phyloP scores from a whole-genome alignment of 83 land plant genomes.

The Thuja plicata region DNA sequence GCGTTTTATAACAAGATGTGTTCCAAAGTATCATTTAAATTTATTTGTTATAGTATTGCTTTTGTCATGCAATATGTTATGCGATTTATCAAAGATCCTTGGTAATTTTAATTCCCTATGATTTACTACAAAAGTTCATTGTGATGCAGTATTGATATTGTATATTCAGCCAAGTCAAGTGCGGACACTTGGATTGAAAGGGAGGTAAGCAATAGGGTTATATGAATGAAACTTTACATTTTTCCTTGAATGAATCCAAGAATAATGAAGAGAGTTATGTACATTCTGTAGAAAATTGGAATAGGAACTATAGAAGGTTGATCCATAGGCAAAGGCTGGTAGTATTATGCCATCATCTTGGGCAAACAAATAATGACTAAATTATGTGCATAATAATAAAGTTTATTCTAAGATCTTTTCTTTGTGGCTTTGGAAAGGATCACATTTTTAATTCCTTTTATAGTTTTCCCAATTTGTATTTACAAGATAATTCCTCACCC shows the following conservation, averaged over 20 bases:
- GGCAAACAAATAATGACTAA: background rate
- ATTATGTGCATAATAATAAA: background rate
- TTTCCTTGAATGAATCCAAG: background rate
- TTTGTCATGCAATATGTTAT: background rate
- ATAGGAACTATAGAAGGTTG: background rate
- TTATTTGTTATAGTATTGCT: background rate
- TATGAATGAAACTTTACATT: background rate
- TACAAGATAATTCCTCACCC: background rate
- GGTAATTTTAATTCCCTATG: background rate
- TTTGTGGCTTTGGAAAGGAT: background rate
- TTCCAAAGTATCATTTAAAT: background rate
- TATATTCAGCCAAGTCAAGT: background rate
- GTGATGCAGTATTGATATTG: background rate
- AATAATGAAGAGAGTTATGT: background rate
- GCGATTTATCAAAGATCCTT: background rate
- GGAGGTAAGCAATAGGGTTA: background rate
- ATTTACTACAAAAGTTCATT: background rate
- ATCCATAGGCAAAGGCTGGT: background rate
- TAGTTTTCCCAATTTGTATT: background rate
- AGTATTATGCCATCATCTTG: background rate
- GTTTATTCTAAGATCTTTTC: too few species aligned
- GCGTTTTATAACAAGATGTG: background rate
- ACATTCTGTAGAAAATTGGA: background rate
- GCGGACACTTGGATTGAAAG: background rate
- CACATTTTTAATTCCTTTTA: background rate